Conservation (phyloP, 1,139 yeast genomes). For the Blastobotrys serpentis region DNA sequence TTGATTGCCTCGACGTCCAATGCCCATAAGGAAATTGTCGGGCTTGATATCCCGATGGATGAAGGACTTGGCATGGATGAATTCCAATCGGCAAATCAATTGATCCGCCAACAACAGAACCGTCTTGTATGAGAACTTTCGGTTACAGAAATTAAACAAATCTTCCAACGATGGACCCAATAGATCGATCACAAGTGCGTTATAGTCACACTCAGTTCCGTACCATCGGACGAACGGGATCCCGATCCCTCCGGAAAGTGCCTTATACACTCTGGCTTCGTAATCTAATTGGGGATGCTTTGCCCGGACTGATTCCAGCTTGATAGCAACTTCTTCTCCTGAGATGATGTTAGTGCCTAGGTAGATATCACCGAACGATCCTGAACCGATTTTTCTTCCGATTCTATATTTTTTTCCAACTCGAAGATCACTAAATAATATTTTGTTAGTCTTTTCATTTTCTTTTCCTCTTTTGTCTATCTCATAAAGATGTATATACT, state of each 20-base stretch:
- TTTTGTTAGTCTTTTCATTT: no score
- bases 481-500: not conserved
- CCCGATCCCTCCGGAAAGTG: slow-evolving; percentile 95
- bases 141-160: slow-evolving; percentile 89
- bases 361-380: slow-evolving; percentile 96
- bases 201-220: slow-evolving; percentile 94
- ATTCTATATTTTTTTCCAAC: slow-evolving; percentile 94
- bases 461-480: no score
- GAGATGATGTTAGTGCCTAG: slow-evolving; percentile 84
- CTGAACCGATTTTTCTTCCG: slow-evolving; percentile 95
- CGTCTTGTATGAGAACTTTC: slow-evolving; percentile 91
- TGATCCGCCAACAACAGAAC: slow-evolving; percentile 92
- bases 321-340: slow-evolving; percentile 97
- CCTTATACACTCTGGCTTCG: slow-evolving; percentile 93
- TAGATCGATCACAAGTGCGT: slow-evolving; percentile 94
- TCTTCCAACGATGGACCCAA: slow-evolving; percentile 96
- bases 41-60: slow-evolving; percentile 90
- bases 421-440: slow-evolving; percentile 57
- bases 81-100: slow-evolving; percentile 89
- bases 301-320: slow-evolving; percentile 84
- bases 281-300: slow-evolving; percentile 96
- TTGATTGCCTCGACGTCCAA: slow-evolving; percentile 91
- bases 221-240: slow-evolving; percentile 97
- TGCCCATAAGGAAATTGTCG: slow-evolving; percentile 95
- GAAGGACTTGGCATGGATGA: slow-evolving; percentile 91